Conservation (phyloP, 2,329 filamentous ascomycete species). For the Colletotrichum viniferum region DNA sequence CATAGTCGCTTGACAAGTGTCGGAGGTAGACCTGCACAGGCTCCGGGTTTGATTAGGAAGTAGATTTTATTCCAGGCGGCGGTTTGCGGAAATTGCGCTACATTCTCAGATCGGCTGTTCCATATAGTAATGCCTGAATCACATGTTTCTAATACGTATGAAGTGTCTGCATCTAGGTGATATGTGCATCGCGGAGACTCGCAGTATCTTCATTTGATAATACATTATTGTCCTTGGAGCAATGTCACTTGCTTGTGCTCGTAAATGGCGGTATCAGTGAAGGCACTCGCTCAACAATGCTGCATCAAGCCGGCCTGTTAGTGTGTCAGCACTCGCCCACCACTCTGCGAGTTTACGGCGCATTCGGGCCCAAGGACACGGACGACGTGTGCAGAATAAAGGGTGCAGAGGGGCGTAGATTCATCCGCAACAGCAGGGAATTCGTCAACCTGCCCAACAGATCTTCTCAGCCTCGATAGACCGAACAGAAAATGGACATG, state of each 20-base stretch:
- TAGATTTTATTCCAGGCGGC: not conserved
- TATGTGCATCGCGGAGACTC: not conserved
- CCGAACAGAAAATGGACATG: not conserved
- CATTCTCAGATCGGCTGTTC: not conserved
- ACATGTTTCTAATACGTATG: not conserved
- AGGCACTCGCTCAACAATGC: not conserved
- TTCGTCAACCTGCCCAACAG: not conserved
- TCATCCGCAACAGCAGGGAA: not conserved
- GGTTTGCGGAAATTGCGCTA: not conserved
- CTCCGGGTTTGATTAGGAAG: not conserved
- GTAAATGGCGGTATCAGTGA: not conserved
- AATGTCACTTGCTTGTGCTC: not conserved
- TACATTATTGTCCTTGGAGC: not conserved
- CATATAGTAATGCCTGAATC: slow-evolving; percentile 7
- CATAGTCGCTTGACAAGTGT: not conserved
- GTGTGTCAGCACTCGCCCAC: not conserved
- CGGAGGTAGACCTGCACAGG: not conserved
- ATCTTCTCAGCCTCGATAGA: not conserved
- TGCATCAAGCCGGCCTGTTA: not conserved
- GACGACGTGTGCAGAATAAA: not conserved
- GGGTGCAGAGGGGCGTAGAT: not conserved
- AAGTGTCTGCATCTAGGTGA: not conserved
- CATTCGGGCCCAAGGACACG: not conserved
- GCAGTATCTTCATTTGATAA: not conserved
- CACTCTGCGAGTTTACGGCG: not conserved